Conservation (phyloP, 1,139 yeast genomes). For the Taphrina wiesneri region DNA sequence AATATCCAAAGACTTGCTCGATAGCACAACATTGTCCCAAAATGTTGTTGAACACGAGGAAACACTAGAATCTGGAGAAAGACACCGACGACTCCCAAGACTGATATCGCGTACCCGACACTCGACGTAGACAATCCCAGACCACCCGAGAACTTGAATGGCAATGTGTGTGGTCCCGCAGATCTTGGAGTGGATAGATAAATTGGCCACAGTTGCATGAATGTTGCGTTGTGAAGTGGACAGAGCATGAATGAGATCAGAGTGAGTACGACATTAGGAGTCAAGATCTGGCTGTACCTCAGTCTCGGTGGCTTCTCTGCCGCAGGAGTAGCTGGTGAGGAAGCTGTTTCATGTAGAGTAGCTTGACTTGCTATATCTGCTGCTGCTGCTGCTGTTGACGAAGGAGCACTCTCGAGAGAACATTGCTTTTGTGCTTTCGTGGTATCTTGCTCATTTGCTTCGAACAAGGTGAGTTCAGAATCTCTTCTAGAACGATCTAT, state of each 20-base stretch:
- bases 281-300: slow-evolving; percentile 4
- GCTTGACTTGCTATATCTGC: neutral
- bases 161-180: neutral
- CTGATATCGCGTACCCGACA: slow-evolving; percentile 24
- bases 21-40: slow-evolving; percentile 18
- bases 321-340: neutral
- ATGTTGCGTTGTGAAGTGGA: slow-evolving; percentile 11
- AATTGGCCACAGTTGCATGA: slow-evolving; percentile 16
- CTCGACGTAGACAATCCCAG: slow-evolving; percentile 20
- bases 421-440: neutral
- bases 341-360: neutral
- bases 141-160: slow-evolving; percentile 27
- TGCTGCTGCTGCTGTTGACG: neutral
- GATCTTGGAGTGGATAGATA: slow-evolving; percentile 8
- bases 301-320: neutral
- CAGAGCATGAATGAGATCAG: slow-evolving; percentile 13
- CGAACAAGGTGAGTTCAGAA: neutral
- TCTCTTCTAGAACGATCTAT: neutral
- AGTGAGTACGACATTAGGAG: slow-evolving; percentile 2
- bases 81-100: slow-evolving; percentile 15
- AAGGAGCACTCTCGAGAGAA: neutral
- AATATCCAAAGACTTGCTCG: slow-evolving; percentile 15
- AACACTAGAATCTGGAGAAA: slow-evolving; percentile 18
- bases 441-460: neutral
- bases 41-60: neutral